Conservation (phyloP, 148 eudicot genomes). For the Camellia granthamiana region DNA sequence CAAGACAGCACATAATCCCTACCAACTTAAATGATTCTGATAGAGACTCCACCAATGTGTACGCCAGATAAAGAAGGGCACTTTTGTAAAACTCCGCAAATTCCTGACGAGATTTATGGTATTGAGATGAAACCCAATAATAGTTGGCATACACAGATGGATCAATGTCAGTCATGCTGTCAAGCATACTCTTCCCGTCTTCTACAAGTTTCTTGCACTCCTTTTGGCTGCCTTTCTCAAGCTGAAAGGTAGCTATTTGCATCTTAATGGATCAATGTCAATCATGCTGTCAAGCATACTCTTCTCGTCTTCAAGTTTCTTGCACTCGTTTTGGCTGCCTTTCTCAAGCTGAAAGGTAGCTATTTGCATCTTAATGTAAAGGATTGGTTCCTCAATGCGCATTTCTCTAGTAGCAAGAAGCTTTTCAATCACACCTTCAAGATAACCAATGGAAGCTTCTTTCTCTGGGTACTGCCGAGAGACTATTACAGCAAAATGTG, state of each 20-base stretch:
- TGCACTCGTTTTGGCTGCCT: constrained; percentile 84
- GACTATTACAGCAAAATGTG: constrained; percentile 90
- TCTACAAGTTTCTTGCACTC: constrained; percentile 90
- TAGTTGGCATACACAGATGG: constrained; percentile 91
- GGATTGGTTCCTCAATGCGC: constrained; percentile 83
- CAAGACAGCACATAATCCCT: constrained; percentile 9
- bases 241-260: constrained; percentile 70
- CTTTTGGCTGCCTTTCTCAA: constrained; percentile 76
- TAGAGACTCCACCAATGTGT: constrained; percentile 89
- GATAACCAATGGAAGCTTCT: constrained; percentile 81
- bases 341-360: constrained; percentile 71
- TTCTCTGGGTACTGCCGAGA: constrained; percentile 81
- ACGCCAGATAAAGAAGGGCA: constrained; percentile 92
- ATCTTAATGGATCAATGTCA: constrained; percentile 88
- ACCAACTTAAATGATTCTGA: constrained; percentile 95
- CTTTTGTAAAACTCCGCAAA: constrained; percentile 93
- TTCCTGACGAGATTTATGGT: constrained; percentile 72
- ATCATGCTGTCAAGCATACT: constrained; percentile 87
- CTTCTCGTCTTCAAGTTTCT: constrained; percentile 81
- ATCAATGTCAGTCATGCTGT: constrained; percentile 97
- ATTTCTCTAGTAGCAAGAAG: constrained; percentile 68
- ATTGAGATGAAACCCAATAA: constrained; percentile 90
- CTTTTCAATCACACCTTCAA: constrained; percentile 85
- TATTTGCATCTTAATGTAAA: constrained; percentile 83
- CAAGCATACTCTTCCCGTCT: constrained; percentile 75